Conservation (phyloP, 2,329 filamentous ascomycete species). For the Trichoderma brevicompactum region DNA sequence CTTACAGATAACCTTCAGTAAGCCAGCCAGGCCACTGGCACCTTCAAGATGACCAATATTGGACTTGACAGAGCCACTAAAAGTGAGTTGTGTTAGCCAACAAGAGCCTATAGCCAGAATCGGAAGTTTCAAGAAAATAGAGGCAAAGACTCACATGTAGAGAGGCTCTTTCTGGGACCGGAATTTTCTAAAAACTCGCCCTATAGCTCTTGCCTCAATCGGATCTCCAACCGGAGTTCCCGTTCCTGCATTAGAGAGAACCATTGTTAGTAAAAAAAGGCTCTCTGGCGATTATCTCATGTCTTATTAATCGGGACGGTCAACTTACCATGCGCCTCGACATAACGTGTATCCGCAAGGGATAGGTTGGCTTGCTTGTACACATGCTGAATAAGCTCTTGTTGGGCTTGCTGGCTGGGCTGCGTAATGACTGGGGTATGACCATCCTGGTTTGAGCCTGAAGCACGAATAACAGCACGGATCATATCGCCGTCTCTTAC, state of each 20-base stretch:
- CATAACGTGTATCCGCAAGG: conserved; percentile 32
- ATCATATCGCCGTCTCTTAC: conserved; percentile 47
- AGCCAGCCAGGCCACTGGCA: conserved; percentile 29
- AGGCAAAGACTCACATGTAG: conserved; percentile 33
- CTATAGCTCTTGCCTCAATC: conserved; percentile 27
- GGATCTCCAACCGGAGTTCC: conserved; percentile 33
- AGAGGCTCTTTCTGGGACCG: conserved; percentile 33
- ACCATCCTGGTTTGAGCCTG: conserved; percentile 47
- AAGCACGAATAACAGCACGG: conserved; percentile 44
- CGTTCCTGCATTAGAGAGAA: neutral
- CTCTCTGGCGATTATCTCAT: no score
- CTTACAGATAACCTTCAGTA: conserved; percentile 26
- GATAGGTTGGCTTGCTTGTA: conserved; percentile 37
- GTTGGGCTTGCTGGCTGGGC: conserved; percentile 43
- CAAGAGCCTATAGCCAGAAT: neutral
- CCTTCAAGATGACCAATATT: conserved; percentile 33
- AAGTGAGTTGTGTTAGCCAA: neutral
- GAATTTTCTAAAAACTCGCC: conserved; percentile 22
- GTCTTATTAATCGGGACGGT: no score
- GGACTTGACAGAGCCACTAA: conserved; percentile 30
- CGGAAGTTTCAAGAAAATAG: neutral
- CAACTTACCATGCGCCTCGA: conserved; percentile 33
- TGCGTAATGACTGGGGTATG: conserved; percentile 47
- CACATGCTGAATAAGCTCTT: conserved; percentile 38
- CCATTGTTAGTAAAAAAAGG: conserved; percentile 15